Base-by-base conservation (phyloP, 805 yeast species). In the Wickerhamomyces hampshirensis region DNA sequence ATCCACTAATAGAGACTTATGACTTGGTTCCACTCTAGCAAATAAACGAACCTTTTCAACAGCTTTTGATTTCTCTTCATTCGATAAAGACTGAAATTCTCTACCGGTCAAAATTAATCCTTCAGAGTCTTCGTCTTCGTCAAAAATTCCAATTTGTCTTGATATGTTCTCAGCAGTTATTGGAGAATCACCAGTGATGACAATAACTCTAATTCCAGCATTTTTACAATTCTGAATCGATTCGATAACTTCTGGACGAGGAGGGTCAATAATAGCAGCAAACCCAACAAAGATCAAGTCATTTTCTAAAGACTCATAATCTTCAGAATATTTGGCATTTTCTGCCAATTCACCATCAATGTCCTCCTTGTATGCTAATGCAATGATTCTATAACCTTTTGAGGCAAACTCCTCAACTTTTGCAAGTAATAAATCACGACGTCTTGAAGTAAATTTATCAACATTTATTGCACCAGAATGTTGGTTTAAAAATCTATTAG, bases 1-100 rank as follows among this genome's bases (percentile, higher is more conserved):
- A 30, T 71, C 76, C 33, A 74, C 75, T 57, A 74, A 65, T 30
- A 71, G 48, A 12, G 68, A 70, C 53, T 75, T 74, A 30, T 77
- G 77, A 35, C 60, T 62, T 6, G 80, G 80, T 31, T 77, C 78
- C 42, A 77, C 75, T 39, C 80, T 62, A 6, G 79, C 77, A 53
- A 74, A 69, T 26, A 65, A 30, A 24, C 66, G 69, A 27, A 69
- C 65, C 1, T 66, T 73, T 30, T 64, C 56, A 12, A 69, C 73
- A 1, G 73, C 74, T 7, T 44, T 48, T 21, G 61, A 64, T 32
- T 69, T 63, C 26, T 65, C 65, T 3, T 57, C 42, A n/a, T 53
- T 57, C n/a, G 58, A 43, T 32, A 64, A 32, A 7, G 40, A 41
- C 14, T 51, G 50, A 57, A 53, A 72, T 56, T 44, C 68, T 40